Conservation (phyloP, 345 rosid species). For the Eucalyptus erythrocorys region DNA sequence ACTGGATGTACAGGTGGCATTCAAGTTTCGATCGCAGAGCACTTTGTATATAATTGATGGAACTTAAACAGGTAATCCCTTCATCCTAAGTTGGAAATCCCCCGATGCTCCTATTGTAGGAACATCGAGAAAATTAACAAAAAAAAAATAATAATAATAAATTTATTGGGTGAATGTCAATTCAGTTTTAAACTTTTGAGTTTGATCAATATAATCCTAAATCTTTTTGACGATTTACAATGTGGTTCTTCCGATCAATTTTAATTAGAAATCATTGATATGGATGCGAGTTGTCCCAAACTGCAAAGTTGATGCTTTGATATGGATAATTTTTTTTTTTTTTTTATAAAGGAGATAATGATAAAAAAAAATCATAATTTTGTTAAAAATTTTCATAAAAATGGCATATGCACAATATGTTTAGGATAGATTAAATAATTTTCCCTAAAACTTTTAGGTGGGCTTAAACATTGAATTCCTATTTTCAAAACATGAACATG, state of each 20-base stretch:
- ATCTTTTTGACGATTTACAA: neutral
- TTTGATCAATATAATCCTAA: neutral
- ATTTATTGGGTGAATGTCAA: rapidly evolving
- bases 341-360: too few species aligned
- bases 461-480: neutral
- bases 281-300: neutral
- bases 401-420: neutral
- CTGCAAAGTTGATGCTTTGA: rapidly evolving
- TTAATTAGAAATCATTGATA: rapidly evolving
- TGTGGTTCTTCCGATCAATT: neutral
- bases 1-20: neutral
- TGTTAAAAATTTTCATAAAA: neutral
- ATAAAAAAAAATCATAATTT: neutral
- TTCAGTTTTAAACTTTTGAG: rapidly evolving
- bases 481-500: neutral
- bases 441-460: neutral
- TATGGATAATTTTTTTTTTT: neutral
- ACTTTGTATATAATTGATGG: neutral
- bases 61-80: neutral
- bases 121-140: neutral
- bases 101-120: neutral
- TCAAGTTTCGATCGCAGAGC: too few species aligned
- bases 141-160: rapidly evolving
- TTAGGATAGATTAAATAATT: neutral
- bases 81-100: neutral